A percentile compares a stretch with the other conserved stretches of the same genome.
phyloP scores from a whole-genome alignment of 495 filamentous ascomycete genomes.

The Paragyromitra xinjiangensis region DNA sequence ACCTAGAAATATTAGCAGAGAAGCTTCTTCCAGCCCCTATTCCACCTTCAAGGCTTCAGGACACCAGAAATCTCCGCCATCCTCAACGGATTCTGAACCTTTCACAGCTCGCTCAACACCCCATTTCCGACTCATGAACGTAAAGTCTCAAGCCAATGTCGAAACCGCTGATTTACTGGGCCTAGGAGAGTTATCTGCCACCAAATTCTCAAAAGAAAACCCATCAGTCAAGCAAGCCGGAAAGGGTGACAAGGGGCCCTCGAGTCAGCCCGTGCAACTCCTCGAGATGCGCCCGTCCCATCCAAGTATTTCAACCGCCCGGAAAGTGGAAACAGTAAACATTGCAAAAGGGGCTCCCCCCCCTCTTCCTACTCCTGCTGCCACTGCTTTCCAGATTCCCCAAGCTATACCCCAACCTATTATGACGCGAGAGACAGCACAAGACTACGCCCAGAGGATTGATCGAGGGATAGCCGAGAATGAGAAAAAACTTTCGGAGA shows the following conservation, averaged over 20 bases:
- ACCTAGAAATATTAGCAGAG: not conserved
- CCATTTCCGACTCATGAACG: not conserved
- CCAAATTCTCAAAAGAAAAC: not conserved
- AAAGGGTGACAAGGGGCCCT: constrained; percentile 1
- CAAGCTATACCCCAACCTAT: not conserved
- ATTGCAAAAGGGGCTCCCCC: not conserved
- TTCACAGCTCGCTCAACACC: not conserved
- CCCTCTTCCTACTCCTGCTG: not conserved
- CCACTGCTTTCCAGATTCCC: not conserved
- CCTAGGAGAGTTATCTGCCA: not conserved
- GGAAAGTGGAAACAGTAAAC: not conserved
- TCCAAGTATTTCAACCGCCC: constrained; percentile 8
- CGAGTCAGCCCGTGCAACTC: too few relatives aligned
- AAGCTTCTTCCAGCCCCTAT: not conserved
- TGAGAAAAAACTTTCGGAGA: constrained; percentile 15
- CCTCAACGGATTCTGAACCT: not conserved
- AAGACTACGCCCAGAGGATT: constrained; percentile 16
- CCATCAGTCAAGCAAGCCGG: not conserved
- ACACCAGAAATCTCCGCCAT: not conserved
- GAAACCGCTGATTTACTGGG: constrained; percentile 16
- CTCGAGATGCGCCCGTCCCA: not conserved
- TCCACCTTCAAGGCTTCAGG: not conserved
- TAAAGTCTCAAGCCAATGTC: not conserved
- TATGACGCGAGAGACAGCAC: constrained; percentile 1
- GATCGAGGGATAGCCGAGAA: constrained; percentile 5